A percentile compares a stretch with the other conserved stretches of the same genome.
These are phyloP conservation scores for Trichodelitschia bisporula DNA, from an alignment of 495 filamentous ascomycete genomes.

Conservation along the genomic window DNA sequence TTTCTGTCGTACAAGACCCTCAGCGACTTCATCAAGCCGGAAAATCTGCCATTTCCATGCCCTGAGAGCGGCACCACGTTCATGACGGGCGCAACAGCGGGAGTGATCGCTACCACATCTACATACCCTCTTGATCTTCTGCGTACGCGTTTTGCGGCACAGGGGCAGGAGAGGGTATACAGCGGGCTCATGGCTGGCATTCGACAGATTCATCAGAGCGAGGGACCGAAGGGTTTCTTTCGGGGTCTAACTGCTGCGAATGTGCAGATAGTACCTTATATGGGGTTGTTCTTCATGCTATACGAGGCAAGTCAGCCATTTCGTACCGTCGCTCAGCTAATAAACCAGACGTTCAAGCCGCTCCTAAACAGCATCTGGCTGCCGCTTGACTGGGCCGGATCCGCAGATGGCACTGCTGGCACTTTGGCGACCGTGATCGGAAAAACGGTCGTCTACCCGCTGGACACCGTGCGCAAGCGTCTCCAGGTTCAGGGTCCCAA, in stretches of 20 bases:
- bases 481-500: constrained; percentile 91
- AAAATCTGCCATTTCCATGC: too few relatives aligned
- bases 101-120: constrained; percentile 50
- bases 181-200: constrained; percentile 38
- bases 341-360: constrained; percentile 31
- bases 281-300: constrained; percentile 82
- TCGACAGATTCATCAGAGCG: constrained; percentile 41
- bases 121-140: constrained; percentile 92
- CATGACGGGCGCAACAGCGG: constrained; percentile 55
- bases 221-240: constrained; percentile 63
- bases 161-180: constrained; percentile 70
- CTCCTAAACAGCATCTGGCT: constrained; percentile 17
- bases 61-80: constrained; percentile 42
- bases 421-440: constrained; percentile 51
- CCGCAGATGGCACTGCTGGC: constrained; percentile 59
- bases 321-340: too few relatives aligned
- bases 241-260: constrained; percentile 60
- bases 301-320: too few relatives aligned
- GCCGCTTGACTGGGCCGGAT: constrained; percentile 23
- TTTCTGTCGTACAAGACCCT: constrained; percentile 90
- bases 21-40: too few relatives aligned
- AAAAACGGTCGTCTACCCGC: constrained; percentile 76
- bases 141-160: constrained; percentile 83
- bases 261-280: constrained; percentile 75
- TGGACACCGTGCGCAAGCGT: constrained; percentile 83